phyloP scores from a whole-genome alignment of 192 early-diverging fungal species.

The Lobosporangium transversale region DNA sequence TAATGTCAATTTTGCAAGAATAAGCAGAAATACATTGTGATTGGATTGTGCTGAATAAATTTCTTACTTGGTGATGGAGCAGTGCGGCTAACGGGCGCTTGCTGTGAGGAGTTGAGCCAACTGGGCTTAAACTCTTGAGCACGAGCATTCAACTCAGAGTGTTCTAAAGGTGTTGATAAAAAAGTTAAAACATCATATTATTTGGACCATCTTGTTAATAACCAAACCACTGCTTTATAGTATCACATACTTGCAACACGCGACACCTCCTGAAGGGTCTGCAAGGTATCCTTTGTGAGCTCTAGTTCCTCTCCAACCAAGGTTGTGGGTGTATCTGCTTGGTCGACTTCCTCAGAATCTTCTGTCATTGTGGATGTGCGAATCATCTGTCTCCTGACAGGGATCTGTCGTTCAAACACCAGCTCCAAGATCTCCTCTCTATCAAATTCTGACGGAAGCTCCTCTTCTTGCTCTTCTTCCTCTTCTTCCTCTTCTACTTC shows the following conservation, averaged over 20 bases:
- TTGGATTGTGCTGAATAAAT: too few relatives aligned
- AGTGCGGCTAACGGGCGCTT: neutral
- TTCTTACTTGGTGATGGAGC: neutral
- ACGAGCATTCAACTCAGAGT: slow-evolving; percentile 49
- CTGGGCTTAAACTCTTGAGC: slow-evolving; percentile 47
- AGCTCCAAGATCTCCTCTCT: slow-evolving; percentile 1
- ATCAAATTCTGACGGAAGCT: neutral
- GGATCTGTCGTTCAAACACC: neutral
- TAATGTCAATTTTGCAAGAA: too few relatives aligned
- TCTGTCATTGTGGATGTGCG: neutral
- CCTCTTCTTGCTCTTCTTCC: slow-evolving; percentile 2
- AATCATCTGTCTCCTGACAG: neutral
- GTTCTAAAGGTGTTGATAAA: slow-evolving; percentile 9
- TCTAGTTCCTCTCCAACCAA: slow-evolving; percentile 36
- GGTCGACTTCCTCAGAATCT: neutral
- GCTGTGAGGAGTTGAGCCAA: slow-evolving; percentile 10
- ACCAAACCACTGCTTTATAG: neutral
- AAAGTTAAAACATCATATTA: neutral
- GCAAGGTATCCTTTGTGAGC: slow-evolving; percentile 23
- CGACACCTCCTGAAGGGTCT: slow-evolving; percentile 48
- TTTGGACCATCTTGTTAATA: neutral
- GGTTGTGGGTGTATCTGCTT: slow-evolving; percentile 36
- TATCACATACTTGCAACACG: slow-evolving; percentile 35
- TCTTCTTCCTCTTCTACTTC: neutral
- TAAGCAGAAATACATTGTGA: too few relatives aligned